Conservation (phyloP, 257 asterid genomes). For the Solanum neorickii region DNA sequence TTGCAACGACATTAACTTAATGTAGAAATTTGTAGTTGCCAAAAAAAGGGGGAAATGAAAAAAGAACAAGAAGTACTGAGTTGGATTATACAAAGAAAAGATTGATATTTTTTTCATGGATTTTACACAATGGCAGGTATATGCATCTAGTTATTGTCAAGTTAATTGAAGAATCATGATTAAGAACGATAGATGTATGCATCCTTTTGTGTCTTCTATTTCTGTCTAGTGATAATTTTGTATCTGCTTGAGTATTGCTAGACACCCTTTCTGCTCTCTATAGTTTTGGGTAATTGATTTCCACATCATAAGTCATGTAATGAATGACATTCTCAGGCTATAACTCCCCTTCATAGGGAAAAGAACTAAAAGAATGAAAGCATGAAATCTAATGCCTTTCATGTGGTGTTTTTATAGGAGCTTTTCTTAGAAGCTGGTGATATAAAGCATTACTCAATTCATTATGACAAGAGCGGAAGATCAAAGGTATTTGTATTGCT, state of each 20-base stretch:
- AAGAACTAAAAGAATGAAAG: background rate
- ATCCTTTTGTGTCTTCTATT: background rate
- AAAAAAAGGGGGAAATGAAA: background rate
- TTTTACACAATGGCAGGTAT: background rate
- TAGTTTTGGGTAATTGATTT: background rate
- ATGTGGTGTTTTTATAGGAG: conserved; percentile 38
- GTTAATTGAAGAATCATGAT: background rate
- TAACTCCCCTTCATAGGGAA: background rate
- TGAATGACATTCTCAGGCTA: background rate
- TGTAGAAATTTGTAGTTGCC: background rate
- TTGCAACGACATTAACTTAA: background rate
- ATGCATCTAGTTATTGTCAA: background rate
- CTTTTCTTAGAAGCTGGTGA: conserved; percentile 91
- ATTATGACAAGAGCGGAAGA: conserved; percentile 93
- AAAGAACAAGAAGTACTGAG: background rate
- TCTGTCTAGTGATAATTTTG: background rate
- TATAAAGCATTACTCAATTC: conserved; percentile 54
- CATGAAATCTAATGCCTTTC: background rate
- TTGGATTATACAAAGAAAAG: background rate
- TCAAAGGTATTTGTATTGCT: conserved; percentile 61
- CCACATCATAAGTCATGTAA: background rate
- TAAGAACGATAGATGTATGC: background rate
- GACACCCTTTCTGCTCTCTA: background rate
- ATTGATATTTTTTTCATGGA: background rate
- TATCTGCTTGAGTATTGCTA: background rate